Conservation (phyloP, 1,284 basidiomycete genomes). For the Ustilago lituana region DNA sequence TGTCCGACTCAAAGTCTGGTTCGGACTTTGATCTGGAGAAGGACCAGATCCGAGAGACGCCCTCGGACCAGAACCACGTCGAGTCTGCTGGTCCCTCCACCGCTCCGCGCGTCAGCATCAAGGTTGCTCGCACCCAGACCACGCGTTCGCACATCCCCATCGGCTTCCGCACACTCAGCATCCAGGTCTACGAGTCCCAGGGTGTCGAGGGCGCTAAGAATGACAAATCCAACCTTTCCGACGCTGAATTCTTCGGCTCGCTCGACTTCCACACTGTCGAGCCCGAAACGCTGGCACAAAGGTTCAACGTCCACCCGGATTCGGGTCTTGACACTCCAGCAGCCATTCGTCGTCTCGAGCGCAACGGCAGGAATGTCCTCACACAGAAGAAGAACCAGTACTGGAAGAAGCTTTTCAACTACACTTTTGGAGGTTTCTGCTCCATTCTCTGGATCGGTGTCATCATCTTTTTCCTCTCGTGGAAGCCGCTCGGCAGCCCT, state of each 20-base stretch:
- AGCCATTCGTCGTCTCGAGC: conserved; percentile 70
- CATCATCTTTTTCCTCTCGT: conserved; percentile 72
- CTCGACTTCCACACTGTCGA: conserved; percentile 73
- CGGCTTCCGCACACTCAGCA: conserved; percentile 60
- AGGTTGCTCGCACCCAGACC: conserved; percentile 40
- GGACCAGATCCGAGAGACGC: conserved; percentile 21
- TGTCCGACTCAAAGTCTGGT: conserved; percentile 34
- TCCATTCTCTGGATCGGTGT: conserved; percentile 73
- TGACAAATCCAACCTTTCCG: conserved; percentile 36
- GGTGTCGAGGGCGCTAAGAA: conserved; percentile 28
- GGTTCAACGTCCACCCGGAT: conserved; percentile 70
- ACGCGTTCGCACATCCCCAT: conserved; percentile 47
- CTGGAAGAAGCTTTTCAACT: conserved; percentile 71
- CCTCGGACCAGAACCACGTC: conserved; percentile 20
- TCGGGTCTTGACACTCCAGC: conserved; percentile 72
- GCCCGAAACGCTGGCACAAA: conserved; percentile 70
- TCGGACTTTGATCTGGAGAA: conserved; percentile 41
- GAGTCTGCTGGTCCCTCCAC: conserved; percentile 10
- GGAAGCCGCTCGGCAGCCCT: conserved; percentile 71
- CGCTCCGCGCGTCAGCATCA: conserved; percentile 37
- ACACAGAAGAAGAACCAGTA: conserved; percentile 71
- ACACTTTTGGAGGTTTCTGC: conserved; percentile 73
- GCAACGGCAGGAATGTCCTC: conserved; percentile 71
- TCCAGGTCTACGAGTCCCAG: conserved; percentile 56
- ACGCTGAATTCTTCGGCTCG: conserved; percentile 41